phyloP scores from a whole-genome alignment of 129 eudicot species.

The Artemisia annua region DNA sequence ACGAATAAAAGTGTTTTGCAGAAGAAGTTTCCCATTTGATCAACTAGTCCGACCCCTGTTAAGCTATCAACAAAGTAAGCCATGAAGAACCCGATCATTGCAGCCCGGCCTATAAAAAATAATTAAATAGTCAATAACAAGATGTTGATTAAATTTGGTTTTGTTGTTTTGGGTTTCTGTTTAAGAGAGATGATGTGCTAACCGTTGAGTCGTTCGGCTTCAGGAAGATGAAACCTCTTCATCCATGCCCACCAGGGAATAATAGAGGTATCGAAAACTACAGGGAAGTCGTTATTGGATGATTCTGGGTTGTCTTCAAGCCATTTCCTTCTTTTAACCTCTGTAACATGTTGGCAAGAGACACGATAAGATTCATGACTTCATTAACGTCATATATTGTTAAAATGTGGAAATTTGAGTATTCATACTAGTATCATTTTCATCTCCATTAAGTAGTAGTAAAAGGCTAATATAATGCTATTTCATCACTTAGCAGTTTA shows the following conservation, averaged over 20 bases:
- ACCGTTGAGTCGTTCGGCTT: conserved; percentile 95
- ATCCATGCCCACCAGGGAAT: conserved; percentile 99
- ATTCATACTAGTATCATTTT: not conserved
- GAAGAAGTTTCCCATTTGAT: conserved; percentile 98
- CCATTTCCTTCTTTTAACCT: conserved; percentile 82
- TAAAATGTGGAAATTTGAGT: not conserved
- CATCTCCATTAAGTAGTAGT: not conserved
- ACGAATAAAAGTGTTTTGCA: conserved; percentile 90
- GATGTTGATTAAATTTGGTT: not conserved
- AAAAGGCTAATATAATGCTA: not conserved
- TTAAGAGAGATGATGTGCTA: not conserved
- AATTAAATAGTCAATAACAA: not conserved
- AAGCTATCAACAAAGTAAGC: conserved; percentile 96
- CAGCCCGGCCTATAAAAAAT: conserved; percentile 66
- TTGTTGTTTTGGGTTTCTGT: too few relatives aligned
- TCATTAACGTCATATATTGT: not conserved
- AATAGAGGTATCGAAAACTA: conserved; percentile 86
- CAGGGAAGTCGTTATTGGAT: conserved; percentile 76
- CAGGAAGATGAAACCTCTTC: conserved; percentile 96
- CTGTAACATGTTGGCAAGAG: conserved; percentile 50
- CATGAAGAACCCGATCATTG: conserved; percentile 99
- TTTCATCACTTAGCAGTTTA: too few relatives aligned
- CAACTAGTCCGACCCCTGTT: conserved; percentile 95
- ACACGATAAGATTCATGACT: not conserved
- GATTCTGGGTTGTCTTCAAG: conserved; percentile 71